These are phyloP conservation scores for Fistulina hepatica DNA, from an alignment of 1,284 basidiomycete genomes.

Conservation along the genomic window DNA sequence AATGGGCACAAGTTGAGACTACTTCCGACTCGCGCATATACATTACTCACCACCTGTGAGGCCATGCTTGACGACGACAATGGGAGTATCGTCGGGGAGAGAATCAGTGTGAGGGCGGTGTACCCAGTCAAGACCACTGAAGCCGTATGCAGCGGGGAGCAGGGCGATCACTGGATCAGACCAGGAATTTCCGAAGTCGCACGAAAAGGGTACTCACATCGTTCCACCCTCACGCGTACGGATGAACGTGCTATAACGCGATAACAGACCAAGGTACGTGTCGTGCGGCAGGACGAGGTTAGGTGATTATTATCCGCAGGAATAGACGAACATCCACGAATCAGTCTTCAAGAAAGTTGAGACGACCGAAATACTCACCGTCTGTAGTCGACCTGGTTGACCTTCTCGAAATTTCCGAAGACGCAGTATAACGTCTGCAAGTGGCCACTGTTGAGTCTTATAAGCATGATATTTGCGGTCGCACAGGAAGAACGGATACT, in stretches of 20 bases:
- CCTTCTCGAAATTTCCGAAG: slow-evolving; percentile 60
- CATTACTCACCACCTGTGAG: slow-evolving; percentile 63
- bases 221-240: slow-evolving; percentile 36
- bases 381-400: slow-evolving; percentile 61
- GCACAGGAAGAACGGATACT: slow-evolving; percentile 29
- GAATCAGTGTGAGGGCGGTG: slow-evolving; percentile 45
- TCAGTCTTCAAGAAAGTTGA: slow-evolving; percentile 4
- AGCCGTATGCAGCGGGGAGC: too few relatives aligned
- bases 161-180: background rate
- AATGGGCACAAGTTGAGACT: background rate
- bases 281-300: background rate
- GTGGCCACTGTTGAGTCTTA: slow-evolving; percentile 42
- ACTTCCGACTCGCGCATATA: slow-evolving; percentile 3
- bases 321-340: too few relatives aligned
- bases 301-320: too few relatives aligned
- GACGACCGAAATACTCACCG: slow-evolving; percentile 40
- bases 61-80: slow-evolving; percentile 79
- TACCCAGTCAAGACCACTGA: slow-evolving; percentile 54
- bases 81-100: slow-evolving; percentile 57
- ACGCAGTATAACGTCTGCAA: slow-evolving; percentile 64
- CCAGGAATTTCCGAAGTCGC: slow-evolving; percentile 2
- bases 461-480: slow-evolving; percentile 4
- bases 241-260: slow-evolving; percentile 26
- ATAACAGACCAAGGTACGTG: background rate
- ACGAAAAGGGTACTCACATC: slow-evolving; percentile 23